A percentile compares a stretch with the other conserved stretches of the same genome.
These are phyloP conservation scores for Auriscalpium orientale DNA, from an alignment of 768 basidiomycete genomes.

Conservation along the genomic window DNA sequence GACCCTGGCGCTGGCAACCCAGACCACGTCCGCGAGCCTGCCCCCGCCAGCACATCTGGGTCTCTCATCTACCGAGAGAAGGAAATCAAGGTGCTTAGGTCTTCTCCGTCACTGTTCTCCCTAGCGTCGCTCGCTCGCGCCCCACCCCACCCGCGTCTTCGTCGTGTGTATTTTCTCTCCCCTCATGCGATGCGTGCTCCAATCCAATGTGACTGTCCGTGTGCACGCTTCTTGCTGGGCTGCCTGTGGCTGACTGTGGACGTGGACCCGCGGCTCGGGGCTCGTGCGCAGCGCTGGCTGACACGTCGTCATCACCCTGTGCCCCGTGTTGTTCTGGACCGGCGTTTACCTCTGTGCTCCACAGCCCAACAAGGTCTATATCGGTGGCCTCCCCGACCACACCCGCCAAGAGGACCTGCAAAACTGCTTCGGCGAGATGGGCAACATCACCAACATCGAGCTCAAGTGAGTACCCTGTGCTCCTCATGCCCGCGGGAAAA, in stretches of 20 bases:
- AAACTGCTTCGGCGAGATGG: constrained; percentile 83
- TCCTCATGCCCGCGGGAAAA: neutral
- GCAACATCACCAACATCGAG: constrained; percentile 67
- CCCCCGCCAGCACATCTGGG: constrained; percentile 8
- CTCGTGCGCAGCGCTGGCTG: constrained; percentile 39
- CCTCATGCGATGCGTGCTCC: too few relatives aligned
- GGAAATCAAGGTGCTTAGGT: constrained; percentile 86
- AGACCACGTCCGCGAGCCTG: constrained; percentile 15
- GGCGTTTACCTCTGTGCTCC: constrained; percentile 59
- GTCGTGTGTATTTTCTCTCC: too few relatives aligned
- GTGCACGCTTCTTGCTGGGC: too few relatives aligned
- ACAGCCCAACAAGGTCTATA: constrained; percentile 91
- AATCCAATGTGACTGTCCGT: too few relatives aligned
- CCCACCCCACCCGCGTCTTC: too few relatives aligned
- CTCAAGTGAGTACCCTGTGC: constrained; percentile 61
- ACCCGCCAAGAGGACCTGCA: constrained; percentile 81
- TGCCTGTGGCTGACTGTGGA: constrained; percentile 2
- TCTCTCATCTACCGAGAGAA: constrained; percentile 47
- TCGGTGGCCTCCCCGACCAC: constrained; percentile 83
- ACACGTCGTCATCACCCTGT: constrained; percentile 31
- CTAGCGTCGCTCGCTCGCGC: neutral
- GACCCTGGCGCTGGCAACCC: constrained; percentile 4
- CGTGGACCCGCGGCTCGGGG: constrained; percentile 26
- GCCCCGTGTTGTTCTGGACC: constrained; percentile 28
- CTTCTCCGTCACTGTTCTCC: constrained; percentile 29